These are phyloP conservation scores for Colletotrichum coccodes DNA, from an alignment of 2,329 filamentous ascomycete genomes.

Conservation along the genomic window DNA sequence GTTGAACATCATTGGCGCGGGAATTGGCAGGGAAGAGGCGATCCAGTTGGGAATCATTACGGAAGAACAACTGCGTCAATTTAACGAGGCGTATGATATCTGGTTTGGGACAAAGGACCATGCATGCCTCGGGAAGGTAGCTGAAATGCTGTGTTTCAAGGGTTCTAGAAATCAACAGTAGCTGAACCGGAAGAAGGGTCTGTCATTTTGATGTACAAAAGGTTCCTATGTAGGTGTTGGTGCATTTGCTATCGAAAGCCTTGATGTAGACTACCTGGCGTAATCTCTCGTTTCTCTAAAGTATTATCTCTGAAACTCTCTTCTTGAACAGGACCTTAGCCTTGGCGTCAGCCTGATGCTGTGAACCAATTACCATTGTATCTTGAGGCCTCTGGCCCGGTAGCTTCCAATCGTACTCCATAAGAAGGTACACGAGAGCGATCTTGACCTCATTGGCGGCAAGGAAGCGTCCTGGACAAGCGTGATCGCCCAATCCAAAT, in stretches of 20 bases:
- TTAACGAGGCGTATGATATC: neutral
- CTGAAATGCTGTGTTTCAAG: constrained; percentile 6
- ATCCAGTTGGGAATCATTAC: neutral
- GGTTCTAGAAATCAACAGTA: neutral
- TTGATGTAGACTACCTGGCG: too few relatives aligned
- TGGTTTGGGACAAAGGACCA: neutral
- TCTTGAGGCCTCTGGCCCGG: neutral
- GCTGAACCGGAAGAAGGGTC: neutral
- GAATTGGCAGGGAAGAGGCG: neutral
- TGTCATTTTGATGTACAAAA: neutral
- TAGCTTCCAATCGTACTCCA: constrained; percentile 47
- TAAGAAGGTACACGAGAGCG: constrained; percentile 49
- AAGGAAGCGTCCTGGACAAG: constrained; percentile 56
- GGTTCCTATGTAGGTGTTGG: too few relatives aligned
- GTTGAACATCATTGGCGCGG: neutral
- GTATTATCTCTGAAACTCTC: neutral
- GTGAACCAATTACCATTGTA: neutral
- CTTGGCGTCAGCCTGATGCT: neutral
- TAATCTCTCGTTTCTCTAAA: neutral
- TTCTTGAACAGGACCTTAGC: neutral
- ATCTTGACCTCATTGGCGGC: constrained; percentile 56
- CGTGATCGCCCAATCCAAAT: constrained; percentile 50
- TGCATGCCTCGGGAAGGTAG: neutral
- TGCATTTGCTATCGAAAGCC: too few relatives aligned
- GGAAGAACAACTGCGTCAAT: neutral